These are phyloP conservation scores for Hypoxylon lenormandii DNA, from an alignment of 495 filamentous ascomycete species.

Conservation along the genomic window DNA sequence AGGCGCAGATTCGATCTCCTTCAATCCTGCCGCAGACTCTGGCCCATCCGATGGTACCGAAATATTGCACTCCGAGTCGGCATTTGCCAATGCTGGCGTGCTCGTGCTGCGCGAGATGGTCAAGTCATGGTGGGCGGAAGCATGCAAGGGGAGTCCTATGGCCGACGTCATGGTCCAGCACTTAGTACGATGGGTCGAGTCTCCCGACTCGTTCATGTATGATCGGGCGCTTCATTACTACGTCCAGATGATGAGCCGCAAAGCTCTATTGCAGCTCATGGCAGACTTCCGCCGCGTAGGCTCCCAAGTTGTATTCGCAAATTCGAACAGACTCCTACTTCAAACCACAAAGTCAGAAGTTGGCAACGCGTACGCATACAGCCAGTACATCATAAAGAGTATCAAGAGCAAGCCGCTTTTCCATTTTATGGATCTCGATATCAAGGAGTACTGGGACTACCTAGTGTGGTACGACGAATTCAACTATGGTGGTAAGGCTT, in stretches of 20 bases:
- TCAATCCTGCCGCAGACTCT: slow-evolving; percentile 80
- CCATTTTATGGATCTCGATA: slow-evolving; percentile 95
- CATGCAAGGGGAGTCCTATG: slow-evolving; percentile 89
- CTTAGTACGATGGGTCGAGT: slow-evolving; percentile 95
- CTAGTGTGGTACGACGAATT: slow-evolving; percentile 99
- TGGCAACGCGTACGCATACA: slow-evolving; percentile 95
- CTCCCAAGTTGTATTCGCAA: slow-evolving; percentile 92
- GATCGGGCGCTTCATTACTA: slow-evolving; percentile 97
- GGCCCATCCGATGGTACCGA: slow-evolving; percentile 64
- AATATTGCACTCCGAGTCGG: slow-evolving; percentile 85
- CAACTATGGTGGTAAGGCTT: slow-evolving; percentile 97
- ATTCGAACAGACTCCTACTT: slow-evolving; percentile 84
- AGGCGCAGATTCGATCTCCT: slow-evolving; percentile 80
- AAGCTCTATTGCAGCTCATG: slow-evolving; percentile 96
- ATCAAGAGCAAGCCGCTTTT: slow-evolving; percentile 95
- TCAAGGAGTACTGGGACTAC: slow-evolving; percentile 99
- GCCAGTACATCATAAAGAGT: slow-evolving; percentile 95
- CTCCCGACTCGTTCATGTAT: slow-evolving; percentile 89
- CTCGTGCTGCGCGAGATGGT: slow-evolving; percentile 96
- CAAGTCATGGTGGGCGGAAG: slow-evolving; percentile 96
- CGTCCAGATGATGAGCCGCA: slow-evolving; percentile 96
- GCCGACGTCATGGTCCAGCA: slow-evolving; percentile 98
- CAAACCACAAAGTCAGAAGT: slow-evolving; percentile 98
- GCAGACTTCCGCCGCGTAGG: slow-evolving; percentile 95
- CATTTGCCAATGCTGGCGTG: slow-evolving; percentile 90